These are phyloP conservation scores for Fusarium heterosporum DNA, from an alignment of 2,329 filamentous ascomycete species.

Conservation along the genomic window DNA sequence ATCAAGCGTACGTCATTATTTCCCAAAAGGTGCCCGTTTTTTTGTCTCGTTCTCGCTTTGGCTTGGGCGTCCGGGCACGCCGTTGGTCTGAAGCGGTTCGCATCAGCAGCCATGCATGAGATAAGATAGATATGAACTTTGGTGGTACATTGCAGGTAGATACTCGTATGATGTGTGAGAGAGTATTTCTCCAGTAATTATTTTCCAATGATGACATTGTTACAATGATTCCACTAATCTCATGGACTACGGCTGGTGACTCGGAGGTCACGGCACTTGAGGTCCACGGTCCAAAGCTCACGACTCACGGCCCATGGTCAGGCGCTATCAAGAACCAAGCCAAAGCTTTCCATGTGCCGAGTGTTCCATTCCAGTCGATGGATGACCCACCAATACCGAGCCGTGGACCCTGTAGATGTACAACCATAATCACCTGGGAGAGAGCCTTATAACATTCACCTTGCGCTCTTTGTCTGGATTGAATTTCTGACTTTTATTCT, in stretches of 20 bases:
- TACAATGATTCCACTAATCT: constrained; percentile 8
- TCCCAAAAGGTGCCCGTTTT: constrained; percentile 6
- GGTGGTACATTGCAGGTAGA: constrained; percentile 9
- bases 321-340: constrained; percentile 14
- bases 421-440: constrained; percentile 8
- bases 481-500: constrained; percentile 16
- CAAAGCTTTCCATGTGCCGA: constrained; percentile 19
- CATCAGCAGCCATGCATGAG: constrained; percentile 29
- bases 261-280: constrained; percentile 41
- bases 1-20: constrained; percentile 41
- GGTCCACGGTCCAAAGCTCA: background rate
- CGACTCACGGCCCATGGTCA: constrained; percentile 18
- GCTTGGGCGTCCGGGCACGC: constrained; percentile 26
- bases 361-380: constrained; percentile 5
- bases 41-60: background rate
- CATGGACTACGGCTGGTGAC: constrained; percentile 42
- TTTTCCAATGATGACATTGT: constrained; percentile 5
- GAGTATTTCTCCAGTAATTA: constrained; percentile 23
- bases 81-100: constrained; percentile 8
- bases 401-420: constrained; percentile 22
- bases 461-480: constrained; percentile 26
- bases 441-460: constrained; percentile 37
- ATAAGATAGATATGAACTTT: constrained; percentile 6
- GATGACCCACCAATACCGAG: constrained; percentile 23
- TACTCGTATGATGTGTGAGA: background rate